phyloP scores from a whole-genome alignment of 2,329 filamentous ascomycete species.

The Colletotrichum salicis region DNA sequence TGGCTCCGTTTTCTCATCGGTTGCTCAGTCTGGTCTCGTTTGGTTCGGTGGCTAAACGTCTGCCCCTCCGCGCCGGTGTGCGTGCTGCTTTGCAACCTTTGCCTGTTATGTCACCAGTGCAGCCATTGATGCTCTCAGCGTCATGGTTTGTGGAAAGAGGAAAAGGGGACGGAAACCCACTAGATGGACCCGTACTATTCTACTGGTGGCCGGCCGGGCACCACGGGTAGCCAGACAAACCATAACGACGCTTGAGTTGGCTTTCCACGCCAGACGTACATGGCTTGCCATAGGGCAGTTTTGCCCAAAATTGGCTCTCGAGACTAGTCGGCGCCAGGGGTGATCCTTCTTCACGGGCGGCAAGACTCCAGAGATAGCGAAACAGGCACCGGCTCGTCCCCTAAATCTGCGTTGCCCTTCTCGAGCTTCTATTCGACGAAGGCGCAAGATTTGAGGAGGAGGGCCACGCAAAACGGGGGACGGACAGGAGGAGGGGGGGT shows the following conservation, averaged over 20 bases:
- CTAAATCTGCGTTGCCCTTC: neutral
- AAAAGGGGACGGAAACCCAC: neutral
- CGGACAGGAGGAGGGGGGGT: neutral
- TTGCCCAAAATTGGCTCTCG: conserved; percentile 12
- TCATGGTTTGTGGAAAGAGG: neutral
- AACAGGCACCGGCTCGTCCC: conserved; percentile 19
- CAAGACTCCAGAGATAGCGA: neutral
- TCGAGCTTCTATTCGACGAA: conserved; percentile 3
- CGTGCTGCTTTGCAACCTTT: neutral
- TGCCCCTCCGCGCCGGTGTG: neutral
- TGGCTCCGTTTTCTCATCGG: conserved; percentile 10
- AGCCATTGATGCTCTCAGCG: neutral
- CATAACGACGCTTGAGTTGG: neutral
- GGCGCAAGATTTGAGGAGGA: neutral
- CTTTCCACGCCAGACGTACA: neutral
- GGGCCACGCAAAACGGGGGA: conserved; percentile 3
- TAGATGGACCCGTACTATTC: neutral
- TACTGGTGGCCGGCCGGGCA: neutral
- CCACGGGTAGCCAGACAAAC: conserved; percentile 6
- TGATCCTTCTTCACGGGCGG: conserved; percentile 11
- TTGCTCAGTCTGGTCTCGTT: conserved; percentile 6
- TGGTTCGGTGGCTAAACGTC: neutral
- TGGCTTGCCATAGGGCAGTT: conserved; percentile 23
- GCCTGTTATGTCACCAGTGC: neutral
- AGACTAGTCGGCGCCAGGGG: conserved; percentile 22